Evolutionary conservation across 768 basidiomycete species (phyloP).

Genomic region (Pulveroboletus sp.): DNA sequence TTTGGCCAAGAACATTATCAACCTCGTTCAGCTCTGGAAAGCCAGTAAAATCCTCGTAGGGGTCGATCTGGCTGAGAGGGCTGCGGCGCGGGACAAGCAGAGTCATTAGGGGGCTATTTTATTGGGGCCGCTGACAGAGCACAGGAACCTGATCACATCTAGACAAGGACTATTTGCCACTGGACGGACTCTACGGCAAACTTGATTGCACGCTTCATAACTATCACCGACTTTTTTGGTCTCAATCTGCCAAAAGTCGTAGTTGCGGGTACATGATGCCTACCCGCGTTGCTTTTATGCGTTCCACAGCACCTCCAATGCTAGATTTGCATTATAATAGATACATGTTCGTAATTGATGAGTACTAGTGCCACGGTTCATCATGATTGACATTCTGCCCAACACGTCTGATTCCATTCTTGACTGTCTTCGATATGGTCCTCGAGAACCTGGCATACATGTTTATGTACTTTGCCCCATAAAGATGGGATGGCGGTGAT

Average conservation of each 20-base stretch:
- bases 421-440: too few species aligned
- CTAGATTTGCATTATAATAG: constrained; percentile 5
- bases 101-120: constrained; percentile 3
- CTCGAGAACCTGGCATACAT: too few species aligned
- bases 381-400: too few species aligned
- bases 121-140: not conserved
- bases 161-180: constrained; percentile 8
- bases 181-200: constrained; percentile 5
- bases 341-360: too few species aligned
- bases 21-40: constrained; percentile 97
- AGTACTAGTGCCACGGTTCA: too few species aligned
- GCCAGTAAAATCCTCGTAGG: constrained; percentile 93
- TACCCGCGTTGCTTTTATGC: constrained; percentile 9
- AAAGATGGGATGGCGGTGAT: too few species aligned
- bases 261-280: constrained; percentile 6
- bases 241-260: constrained; percentile 1
- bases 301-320: constrained; percentile 6
- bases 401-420: too few species aligned
- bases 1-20: constrained; percentile 85
- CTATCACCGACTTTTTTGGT: constrained; percentile 10
- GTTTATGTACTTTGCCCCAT: too few species aligned
- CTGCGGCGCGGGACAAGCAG: constrained; percentile 49
- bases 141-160: constrained; percentile 10
- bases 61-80: constrained; percentile 86
- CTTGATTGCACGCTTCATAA: constrained; percentile 10